Percentiles rank a stretch among this genome's conserved stretches.
Evolutionary conservation across 2,329 filamentous ascomycete genomes (phyloP).

Genomic region (Ophiostoma angusticollis): DNA sequence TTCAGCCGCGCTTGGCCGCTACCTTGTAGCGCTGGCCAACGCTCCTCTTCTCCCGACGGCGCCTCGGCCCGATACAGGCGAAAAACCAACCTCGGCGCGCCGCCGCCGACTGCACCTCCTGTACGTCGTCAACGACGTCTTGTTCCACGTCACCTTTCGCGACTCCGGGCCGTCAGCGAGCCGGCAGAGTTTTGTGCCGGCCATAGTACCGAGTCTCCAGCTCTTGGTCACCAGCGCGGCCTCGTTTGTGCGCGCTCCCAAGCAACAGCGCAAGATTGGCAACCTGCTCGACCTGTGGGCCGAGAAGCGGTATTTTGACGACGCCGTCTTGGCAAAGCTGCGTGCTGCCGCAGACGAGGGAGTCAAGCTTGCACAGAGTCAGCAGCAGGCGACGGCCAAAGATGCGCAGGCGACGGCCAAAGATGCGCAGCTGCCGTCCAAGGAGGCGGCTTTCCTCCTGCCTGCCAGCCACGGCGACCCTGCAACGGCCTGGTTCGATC

Average conservation of each 20-base stretch:
- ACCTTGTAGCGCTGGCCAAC: conserved; percentile 56
- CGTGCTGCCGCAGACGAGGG: conserved; percentile 38
- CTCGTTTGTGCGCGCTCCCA: conserved; percentile 46
- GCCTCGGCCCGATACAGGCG: conserved; percentile 12
- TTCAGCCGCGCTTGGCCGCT: conserved; percentile 58
- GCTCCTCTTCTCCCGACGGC: conserved; percentile 31
- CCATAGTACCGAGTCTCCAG: conserved; percentile 46
- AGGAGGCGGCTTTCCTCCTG: conserved; percentile 53
- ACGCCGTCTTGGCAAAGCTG: conserved; percentile 43
- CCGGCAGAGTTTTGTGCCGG: conserved; percentile 42
- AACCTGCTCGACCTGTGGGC: conserved; percentile 59
- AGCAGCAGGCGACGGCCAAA: conserved; percentile 19
- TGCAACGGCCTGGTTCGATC: conserved; percentile 62
- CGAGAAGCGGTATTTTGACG: conserved; percentile 46
- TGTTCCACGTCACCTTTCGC: conserved; percentile 53
- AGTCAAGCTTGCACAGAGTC: conserved; percentile 12
- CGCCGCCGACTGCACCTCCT: conserved; percentile 63
- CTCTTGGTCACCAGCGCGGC: conserved; percentile 49
- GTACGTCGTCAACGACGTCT: conserved; percentile 65
- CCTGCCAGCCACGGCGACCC: conserved; percentile 67
- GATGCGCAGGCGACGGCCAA: too few species aligned
- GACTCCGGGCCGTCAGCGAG: conserved; percentile 31
- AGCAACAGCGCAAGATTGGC: conserved; percentile 51
- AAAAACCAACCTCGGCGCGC: conserved; percentile 31
- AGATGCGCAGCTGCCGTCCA: conserved; percentile 23